A percentile compares a stretch with the other conserved stretches of the same genome.
Evolutionary conservation across 495 filamentous ascomycete genomes (phyloP).

Genomic region (Elaphomyces granulatus): DNA sequence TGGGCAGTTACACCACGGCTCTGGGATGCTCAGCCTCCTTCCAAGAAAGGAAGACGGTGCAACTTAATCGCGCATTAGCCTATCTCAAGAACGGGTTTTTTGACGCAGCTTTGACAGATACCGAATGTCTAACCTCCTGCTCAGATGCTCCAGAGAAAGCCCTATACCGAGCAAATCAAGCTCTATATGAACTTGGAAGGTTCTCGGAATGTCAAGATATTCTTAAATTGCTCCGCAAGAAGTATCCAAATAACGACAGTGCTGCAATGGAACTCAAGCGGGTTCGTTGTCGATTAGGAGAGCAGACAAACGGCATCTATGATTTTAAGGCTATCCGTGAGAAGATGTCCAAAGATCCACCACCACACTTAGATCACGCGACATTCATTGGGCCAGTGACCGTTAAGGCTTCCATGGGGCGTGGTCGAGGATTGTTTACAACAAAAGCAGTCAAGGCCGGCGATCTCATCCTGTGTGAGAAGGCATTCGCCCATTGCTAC

Average conservation of each 20-base stretch:
- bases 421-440: constrained; percentile 35
- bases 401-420: constrained; percentile 10
- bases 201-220: constrained; percentile 23
- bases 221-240: constrained; percentile 9
- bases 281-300: no score
- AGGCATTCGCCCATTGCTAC: constrained; percentile 33
- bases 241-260: constrained; percentile 17
- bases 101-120: constrained; percentile 33
- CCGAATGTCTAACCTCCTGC: constrained; percentile 17
- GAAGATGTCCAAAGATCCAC: constrained; percentile 18
- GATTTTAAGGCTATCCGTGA: constrained; percentile 27
- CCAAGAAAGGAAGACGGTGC: constrained; percentile 10
- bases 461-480: constrained; percentile 41
- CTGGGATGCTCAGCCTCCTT: constrained; percentile 9
- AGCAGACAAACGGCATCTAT: constrained; percentile 31
- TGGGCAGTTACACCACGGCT: constrained; percentile 17
- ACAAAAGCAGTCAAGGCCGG: constrained; percentile 34
- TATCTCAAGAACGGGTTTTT: constrained; percentile 30
- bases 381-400: constrained; percentile 26
- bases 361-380: constrained; percentile 31
- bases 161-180: constrained; percentile 30
- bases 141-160: constrained; percentile 26
- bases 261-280: no score
- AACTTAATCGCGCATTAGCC: constrained; percentile 33
- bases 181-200: constrained; percentile 30